A percentile compares a stretch with the other conserved stretches of the same genome.
phyloP scores from a whole-genome alignment of 371 early-diverging fungal genomes.

The Capillidium heterosporum region DNA sequence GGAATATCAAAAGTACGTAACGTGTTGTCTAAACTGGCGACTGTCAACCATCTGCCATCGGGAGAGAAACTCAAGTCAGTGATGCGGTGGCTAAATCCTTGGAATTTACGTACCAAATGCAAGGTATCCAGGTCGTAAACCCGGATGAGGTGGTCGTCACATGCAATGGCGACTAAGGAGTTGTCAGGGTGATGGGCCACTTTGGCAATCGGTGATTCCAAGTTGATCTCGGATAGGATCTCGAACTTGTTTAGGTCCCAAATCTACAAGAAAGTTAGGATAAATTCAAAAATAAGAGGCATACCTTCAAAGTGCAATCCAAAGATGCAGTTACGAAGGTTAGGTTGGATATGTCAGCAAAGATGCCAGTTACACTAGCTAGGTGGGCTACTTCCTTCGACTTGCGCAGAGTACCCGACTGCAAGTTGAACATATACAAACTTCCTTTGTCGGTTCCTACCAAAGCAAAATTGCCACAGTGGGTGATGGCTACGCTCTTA shows the following conservation, averaged over 20 bases:
- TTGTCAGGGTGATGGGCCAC: constrained; percentile 48
- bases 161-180: constrained; percentile 57
- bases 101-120: constrained; percentile 68
- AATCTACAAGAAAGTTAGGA: constrained; percentile 18
- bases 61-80: constrained; percentile 68
- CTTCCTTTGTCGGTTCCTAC: constrained; percentile 57
- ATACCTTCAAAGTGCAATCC: constrained; percentile 59
- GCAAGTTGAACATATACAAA: constrained; percentile 86
- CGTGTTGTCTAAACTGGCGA: constrained; percentile 63
- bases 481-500: constrained; percentile 53
- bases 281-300: neutral
- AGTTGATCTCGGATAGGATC: constrained; percentile 35
- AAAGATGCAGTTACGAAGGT: constrained; percentile 54
- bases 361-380: constrained; percentile 63
- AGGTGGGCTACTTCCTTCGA: constrained; percentile 49
- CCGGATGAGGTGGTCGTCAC: constrained; percentile 70
- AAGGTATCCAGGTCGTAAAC: constrained; percentile 70
- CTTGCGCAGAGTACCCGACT: constrained; percentile 65
- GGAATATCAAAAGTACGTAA: constrained; percentile 92
- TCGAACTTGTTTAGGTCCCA: constrained; percentile 61
- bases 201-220: constrained; percentile 47
- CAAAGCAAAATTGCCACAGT: constrained; percentile 85
- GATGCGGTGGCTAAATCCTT: constrained; percentile 71
- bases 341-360: constrained; percentile 52
- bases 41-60: constrained; percentile 85